phyloP scores from a whole-genome alignment of 441 rosid genomes.

The Macaranga tanarius region DNA sequence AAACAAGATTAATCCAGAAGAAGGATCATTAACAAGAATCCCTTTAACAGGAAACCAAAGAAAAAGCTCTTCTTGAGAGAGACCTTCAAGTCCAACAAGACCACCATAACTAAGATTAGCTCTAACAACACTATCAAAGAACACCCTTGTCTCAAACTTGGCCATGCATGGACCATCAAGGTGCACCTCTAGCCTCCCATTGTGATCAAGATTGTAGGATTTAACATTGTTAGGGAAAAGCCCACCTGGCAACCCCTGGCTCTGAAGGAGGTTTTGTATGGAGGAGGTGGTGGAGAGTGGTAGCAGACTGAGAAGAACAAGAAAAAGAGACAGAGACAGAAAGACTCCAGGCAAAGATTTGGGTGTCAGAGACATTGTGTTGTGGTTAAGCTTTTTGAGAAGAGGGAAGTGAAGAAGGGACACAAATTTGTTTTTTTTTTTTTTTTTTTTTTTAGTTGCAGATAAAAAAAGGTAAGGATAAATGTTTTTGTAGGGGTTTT shows the following conservation, averaged over 20 bases:
- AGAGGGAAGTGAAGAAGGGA: slow-evolving; percentile 7
- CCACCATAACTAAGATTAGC: slow-evolving; percentile 90
- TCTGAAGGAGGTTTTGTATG: slow-evolving; percentile 56
- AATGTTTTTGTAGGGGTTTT: slow-evolving; percentile 2
- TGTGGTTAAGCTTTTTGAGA: not conserved
- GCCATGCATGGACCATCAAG: slow-evolving; percentile 75
- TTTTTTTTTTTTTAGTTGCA: too few species aligned
- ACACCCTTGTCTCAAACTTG: slow-evolving; percentile 68
- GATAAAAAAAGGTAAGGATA: not conserved
- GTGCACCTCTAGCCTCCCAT: slow-evolving; percentile 61
- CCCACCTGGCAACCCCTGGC: slow-evolving; percentile 85
- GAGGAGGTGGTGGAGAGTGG: slow-evolving; percentile 31
- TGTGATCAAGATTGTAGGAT: slow-evolving; percentile 48
- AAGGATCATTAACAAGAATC: slow-evolving; percentile 66
- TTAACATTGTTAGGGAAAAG: slow-evolving; percentile 70
- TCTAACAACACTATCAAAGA: slow-evolving; percentile 65
- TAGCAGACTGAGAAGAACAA: slow-evolving; percentile 28
- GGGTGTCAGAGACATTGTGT: slow-evolving; percentile 44
- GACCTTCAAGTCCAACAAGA: slow-evolving; percentile 77
- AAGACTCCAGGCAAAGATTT: slow-evolving; percentile 27
- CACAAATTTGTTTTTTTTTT: not conserved
- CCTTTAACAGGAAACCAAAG: slow-evolving; percentile 89
- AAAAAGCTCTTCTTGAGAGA: slow-evolving; percentile 80
- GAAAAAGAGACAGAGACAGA: slow-evolving; percentile 27
- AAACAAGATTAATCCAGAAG: slow-evolving; percentile 78